Conservation (phyloP, 2,329 filamentous ascomycete species). For the Xylariaceae sp. region DNA sequence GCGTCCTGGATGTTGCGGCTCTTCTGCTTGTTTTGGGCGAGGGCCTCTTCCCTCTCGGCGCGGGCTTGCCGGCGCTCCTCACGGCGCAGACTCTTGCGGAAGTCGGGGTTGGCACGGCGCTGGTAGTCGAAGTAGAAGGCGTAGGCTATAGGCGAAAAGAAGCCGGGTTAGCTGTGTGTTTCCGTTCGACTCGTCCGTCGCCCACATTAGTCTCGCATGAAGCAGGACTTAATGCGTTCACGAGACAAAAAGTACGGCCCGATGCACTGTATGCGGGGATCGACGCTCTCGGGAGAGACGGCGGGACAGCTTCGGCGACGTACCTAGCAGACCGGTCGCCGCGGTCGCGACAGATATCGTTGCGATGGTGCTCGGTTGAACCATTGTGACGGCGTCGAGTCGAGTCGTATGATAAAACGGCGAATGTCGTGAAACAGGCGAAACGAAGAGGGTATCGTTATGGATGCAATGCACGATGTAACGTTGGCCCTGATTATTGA, state of each 20-base stretch:
- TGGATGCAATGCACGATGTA: neutral
- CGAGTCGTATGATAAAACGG: neutral
- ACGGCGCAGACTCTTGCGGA: constrained; percentile 63
- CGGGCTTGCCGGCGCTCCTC: constrained; percentile 70
- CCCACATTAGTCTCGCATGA: neutral
- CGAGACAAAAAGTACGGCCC: neutral
- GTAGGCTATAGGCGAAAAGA: constrained; percentile 44
- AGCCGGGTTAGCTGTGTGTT: constrained; percentile 12
- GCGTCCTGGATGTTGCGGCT: constrained; percentile 67
- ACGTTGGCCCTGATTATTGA: too few relatives aligned
- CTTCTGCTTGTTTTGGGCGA: constrained; percentile 60
- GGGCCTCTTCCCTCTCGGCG: constrained; percentile 66
- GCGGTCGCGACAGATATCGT: constrained; percentile 57
- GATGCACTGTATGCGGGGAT: neutral
- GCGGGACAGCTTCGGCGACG: constrained; percentile 22
- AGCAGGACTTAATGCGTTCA: neutral
- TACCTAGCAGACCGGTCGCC: constrained; percentile 57
- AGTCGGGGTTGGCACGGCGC: constrained; percentile 58
- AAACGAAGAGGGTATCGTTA: too few relatives aligned
- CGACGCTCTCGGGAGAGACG: neutral
- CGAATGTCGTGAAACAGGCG: neutral
- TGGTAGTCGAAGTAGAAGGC: constrained; percentile 65
- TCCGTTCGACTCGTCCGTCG: constrained; percentile 16
- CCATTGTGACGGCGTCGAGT: constrained; percentile 31
- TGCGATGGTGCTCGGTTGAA: constrained; percentile 51